Base-by-base conservation (phyloP, 495 filamentous ascomycete genomes). In the Tuber melanosporum region DNA sequence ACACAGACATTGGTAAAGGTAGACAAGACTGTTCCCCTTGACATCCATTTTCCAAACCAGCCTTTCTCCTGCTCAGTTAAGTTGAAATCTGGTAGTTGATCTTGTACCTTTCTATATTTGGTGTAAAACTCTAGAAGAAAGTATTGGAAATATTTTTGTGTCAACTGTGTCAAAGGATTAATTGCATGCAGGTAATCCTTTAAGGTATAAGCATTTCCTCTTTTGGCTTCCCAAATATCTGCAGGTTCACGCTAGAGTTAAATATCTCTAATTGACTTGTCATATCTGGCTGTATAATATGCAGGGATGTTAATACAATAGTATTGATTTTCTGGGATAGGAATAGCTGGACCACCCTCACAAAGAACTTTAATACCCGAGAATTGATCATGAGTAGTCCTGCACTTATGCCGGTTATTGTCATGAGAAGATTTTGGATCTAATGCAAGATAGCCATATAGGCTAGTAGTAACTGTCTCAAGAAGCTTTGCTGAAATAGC, bases 321-420 rank as follows among this genome's bases (percentile, higher is more conserved):
- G 32, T 1, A 0, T 32, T 32, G 32, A 1, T 1, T 32, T 32
- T 32, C 32, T 32, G 32, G 32, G 32, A 32, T 32, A 32, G 32
- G 32, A 32, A 32, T 32, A 32, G 32, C 1, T 32, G 32, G 32
- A 32, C 32, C 32, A 32, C 32, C 32, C 32, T 32, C 32, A 32
- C 32, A 1, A 32, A 0, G 1, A 1, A 32, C 1, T 32, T 32
- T 1, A 0, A 1, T 0, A 32, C 32, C 32, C 0, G 32, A 32
- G 32, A 32, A 32, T 32, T 32, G 0, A 32, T 32, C 32, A 32
- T 32, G 32, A 0, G 32, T 0, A 0, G 32, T 32, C 32, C 32
- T 32, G 32, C 32, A 0, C 32, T 32, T 32, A 32, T 32, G 32
- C 32, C 32, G 32, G 32, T 32, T 32, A 1, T 0, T 32, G 1